Conservation (phyloP, 768 basidiomycete genomes). For the Suillus subalutaceus region DNA sequence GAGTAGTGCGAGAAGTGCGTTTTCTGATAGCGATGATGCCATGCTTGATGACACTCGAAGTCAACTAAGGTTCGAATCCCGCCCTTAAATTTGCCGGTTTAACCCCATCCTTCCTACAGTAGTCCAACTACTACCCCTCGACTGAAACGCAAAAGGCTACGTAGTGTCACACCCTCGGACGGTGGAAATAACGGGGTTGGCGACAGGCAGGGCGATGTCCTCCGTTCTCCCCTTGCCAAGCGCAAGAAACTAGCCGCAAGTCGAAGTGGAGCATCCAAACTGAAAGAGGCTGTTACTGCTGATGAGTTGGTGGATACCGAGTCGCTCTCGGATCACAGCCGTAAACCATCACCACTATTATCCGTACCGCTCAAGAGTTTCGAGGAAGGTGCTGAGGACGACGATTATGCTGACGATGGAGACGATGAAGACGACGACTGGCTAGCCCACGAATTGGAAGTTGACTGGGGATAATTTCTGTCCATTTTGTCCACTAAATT, state of each 20-base stretch:
- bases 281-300: constrained; percentile 68
- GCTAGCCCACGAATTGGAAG: constrained; percentile 77
- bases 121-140: constrained; percentile 46
- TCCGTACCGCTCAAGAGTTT: constrained; percentile 22
- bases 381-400: constrained; percentile 41
- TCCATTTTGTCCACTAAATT: constrained; percentile 10
- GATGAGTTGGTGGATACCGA: constrained; percentile 43
- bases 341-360: constrained; percentile 16
- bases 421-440: constrained; percentile 75
- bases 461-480: constrained; percentile 67
- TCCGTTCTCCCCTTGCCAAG: constrained; percentile 76
- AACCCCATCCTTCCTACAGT: constrained; percentile 21
- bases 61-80: constrained; percentile 40
- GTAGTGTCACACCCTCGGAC: constrained; percentile 74
- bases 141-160: constrained; percentile 65
- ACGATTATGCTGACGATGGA: constrained; percentile 53
- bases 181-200: constrained; percentile 38
- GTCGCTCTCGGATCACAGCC: constrained; percentile 11
- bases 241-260: constrained; percentile 75
- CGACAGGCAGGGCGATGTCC: constrained; percentile 40
- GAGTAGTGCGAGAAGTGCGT: constrained; percentile 47
- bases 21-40: constrained; percentile 53
- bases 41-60: constrained; percentile 54
- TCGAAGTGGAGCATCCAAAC: constrained; percentile 63
- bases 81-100: constrained; percentile 23